phyloP scores from a whole-genome alignment of 371 early-diverging fungal species.

The Coemansia sp. region DNA sequence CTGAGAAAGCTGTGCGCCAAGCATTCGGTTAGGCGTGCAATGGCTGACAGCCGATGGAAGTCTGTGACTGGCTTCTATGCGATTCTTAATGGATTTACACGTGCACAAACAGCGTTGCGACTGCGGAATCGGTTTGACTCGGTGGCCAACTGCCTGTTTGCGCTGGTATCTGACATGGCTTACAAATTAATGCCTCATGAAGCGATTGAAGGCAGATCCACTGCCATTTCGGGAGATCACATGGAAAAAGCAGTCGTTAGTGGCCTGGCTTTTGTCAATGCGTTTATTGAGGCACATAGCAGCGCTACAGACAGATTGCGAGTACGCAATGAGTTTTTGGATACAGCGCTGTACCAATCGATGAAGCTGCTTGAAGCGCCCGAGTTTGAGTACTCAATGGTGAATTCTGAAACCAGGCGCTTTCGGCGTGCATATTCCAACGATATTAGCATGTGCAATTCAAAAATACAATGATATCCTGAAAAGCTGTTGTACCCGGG shows the following conservation, averaged over 20 bases:
- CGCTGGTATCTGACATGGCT: neutral
- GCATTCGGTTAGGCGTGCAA: constrained; percentile 30
- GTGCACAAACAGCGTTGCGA: constrained; percentile 26
- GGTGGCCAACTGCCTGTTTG: constrained; percentile 17
- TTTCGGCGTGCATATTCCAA: constrained; percentile 27
- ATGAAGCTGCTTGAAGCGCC: constrained; percentile 36
- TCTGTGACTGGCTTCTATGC: constrained; percentile 24
- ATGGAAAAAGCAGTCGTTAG: constrained; percentile 5
- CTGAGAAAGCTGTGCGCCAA: constrained; percentile 35
- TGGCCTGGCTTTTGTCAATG: constrained; percentile 29
- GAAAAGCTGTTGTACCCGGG: no score
- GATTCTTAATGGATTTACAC: constrained; percentile 28
- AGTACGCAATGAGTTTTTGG: constrained; percentile 36
- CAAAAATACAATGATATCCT: neutral
- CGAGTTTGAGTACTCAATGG: constrained; percentile 12
- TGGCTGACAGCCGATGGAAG: constrained; percentile 27
- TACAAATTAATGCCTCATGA: neutral
- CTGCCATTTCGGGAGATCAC: neutral
- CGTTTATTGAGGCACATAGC: constrained; percentile 27
- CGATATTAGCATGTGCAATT: constrained; percentile 24
- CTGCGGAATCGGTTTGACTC: constrained; percentile 42
- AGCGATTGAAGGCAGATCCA: neutral
- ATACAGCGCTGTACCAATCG: constrained; percentile 34
- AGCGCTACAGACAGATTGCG: constrained; percentile 19
- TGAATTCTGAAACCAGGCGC: constrained; percentile 15